Evolutionary conservation across 1,284 basidiomycete genomes (phyloP).

Genomic region (Stereum hirsutum): DNA sequence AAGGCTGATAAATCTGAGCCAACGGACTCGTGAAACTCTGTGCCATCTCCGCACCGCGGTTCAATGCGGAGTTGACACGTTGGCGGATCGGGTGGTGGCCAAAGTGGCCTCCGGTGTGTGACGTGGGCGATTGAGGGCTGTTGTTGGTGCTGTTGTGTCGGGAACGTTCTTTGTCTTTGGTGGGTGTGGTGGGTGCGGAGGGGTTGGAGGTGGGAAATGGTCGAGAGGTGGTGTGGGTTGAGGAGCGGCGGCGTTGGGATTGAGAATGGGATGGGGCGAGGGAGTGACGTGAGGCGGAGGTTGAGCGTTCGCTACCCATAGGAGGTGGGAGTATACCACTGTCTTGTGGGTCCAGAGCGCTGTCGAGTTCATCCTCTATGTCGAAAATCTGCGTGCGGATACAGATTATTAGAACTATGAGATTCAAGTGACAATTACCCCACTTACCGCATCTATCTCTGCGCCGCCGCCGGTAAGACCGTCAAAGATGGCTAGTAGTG

Average conservation of each 20-base stretch:
- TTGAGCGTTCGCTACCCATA: constrained; percentile 2
- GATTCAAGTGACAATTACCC: not conserved
- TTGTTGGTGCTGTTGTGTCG: too few relatives aligned
- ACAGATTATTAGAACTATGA: not conserved
- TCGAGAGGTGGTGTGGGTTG: not conserved
- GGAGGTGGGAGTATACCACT: constrained; percentile 4
- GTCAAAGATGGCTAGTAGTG: constrained; percentile 63
- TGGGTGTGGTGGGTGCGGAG: constrained; percentile 4
- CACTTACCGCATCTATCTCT: constrained; percentile 67
- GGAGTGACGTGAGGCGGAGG: too few relatives aligned
- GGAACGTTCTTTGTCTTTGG: constrained; percentile 2
- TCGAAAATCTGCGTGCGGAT: constrained; percentile 63
- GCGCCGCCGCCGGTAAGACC: constrained; percentile 58
- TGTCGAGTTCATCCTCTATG: constrained; percentile 64
- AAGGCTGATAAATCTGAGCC: constrained; percentile 63
- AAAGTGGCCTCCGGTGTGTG: not conserved
- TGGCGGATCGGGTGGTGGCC: constrained; percentile 23
- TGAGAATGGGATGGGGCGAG: too few relatives aligned
- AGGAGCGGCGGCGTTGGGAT: constrained; percentile 2
- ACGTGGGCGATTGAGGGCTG: constrained; percentile 13
- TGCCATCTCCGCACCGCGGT: constrained; percentile 29
- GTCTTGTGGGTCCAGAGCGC: constrained; percentile 41
- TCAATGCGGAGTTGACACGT: constrained; percentile 38
- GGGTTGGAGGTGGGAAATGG: constrained; percentile 2
- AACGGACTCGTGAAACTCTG: constrained; percentile 50